Base-by-base conservation (phyloP, 768 basidiomycete genomes). In the Suillus clintonianus region DNA sequence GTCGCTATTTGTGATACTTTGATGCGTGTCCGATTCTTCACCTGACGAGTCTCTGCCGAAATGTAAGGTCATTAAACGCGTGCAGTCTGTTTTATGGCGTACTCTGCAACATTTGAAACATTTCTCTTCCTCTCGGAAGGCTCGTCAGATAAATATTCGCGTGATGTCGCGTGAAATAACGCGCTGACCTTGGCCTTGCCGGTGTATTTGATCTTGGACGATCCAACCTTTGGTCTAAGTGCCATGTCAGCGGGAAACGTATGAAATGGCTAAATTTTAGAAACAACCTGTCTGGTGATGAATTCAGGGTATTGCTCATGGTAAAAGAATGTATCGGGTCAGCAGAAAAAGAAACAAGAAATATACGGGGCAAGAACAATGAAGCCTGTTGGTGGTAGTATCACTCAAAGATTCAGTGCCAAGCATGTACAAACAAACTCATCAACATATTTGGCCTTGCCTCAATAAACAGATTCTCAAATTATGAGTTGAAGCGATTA, bases 281-380 rank as follows among this genome's bases (percentile, higher is more conserved):
- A 41, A 63, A 71, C 59, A 56, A 77, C 74, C 69, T 60, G 57
- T 59, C 30, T 11, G 68, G 58, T 5, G 64, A 42, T 17, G 66
- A 32, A 11, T 30, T 17, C 17, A 32, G 13, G 50, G 63, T 61
- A 68, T 75, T 63, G 68, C 64, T 68, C 76, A 75, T 77, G 64
- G 64, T 74, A 74, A 77, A 57, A 42, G 75, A 76, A 51, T 62
- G 74, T 61, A 65, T 67, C 63, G 24, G 65, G 70, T 71, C 66
- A 64, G 71, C 43, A 22, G 57, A 53, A 59, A 51, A 13, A 48
- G 54, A 57, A 9, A 60, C 32, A 57, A 57, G 37, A 61, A 62
- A 64, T 67, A 68, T 68, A 63, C 57, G 42, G 54, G 43, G 60
- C 59, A 5, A 65, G 62, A 65, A 68, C 63, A 64, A 64, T 66